Base-by-base conservation (phyloP, 2,329 filamentous ascomycete genomes). In the Cryphonectria radicalis region DNA sequence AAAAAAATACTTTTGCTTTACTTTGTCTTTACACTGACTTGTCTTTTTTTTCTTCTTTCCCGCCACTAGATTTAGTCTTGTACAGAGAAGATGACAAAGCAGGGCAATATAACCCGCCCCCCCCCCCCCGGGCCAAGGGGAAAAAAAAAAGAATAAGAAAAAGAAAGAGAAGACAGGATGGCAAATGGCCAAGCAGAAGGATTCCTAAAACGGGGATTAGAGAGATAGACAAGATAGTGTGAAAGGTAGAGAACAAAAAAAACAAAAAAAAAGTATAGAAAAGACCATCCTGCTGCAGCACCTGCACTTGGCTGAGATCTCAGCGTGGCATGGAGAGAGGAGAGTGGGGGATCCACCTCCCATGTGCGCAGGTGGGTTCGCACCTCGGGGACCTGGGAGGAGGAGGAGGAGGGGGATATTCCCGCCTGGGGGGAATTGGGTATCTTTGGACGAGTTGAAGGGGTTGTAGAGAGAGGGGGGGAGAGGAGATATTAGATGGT, bases 301-400 rank as follows among this genome's bases (percentile, higher is more conserved):
- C 17, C 19, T 14, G 46, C 37, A n/a, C 43, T 11, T 11, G 53
- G 66, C 66, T 68, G 66, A 68, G 59, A 63, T 68, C 40, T 68
- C 66, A 68, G 66, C 63, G 42, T 65, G 63, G 63, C 25, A 53
- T 64, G 42, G 62, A 28, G 55, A 59, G n/a, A 28, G 25, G 11
- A 28, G 59, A 37, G 32, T 19, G 35, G 35, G 35, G 59, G 35
- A 14, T 53, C 63, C 63, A 65, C 63, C 28, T 50, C 63, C 63
- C 25, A 65, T 65, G 63, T 65, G 63, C 63, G 59, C 59, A 32
- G 40, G 59, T 62, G 59, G 32, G 35, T 40, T 62, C 35, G 3
- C 55, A 25, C 17, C 13, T 59, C 6, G 55, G 25, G 13, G 35
- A 6, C 32, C 40, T 37, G 59, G 22, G 32, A n/a, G 7, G 6